Percentiles rank a stretch among this genome's conserved stretches.
Evolutionary conservation across 768 basidiomycete genomes (phyloP).

Genomic region (Russula brevipes): DNA sequence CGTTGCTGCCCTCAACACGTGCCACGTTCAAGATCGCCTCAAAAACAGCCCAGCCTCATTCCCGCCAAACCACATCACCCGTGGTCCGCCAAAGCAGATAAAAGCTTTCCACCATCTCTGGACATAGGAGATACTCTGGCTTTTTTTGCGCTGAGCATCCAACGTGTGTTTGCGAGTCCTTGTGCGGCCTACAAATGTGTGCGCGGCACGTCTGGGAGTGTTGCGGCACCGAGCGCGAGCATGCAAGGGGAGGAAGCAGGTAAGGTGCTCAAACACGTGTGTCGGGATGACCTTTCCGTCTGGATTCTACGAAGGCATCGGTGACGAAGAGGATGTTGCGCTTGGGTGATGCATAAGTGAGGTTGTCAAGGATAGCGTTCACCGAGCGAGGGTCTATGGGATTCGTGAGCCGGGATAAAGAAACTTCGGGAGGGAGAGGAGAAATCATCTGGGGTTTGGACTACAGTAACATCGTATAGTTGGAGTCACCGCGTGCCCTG

Average conservation of each 20-base stretch:
- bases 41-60: conserved; percentile 67
- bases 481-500: too few relatives aligned
- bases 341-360: conserved; percentile 63
- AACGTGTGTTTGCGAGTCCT: conserved; percentile 66
- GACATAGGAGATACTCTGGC: conserved; percentile 53
- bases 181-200: conserved; percentile 72
- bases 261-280: conserved; percentile 69
- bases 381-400: conserved; percentile 54
- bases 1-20: conserved; percentile 49
- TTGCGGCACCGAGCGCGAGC: conserved; percentile 65
- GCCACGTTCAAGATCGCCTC: conserved; percentile 57
- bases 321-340: conserved; percentile 71
- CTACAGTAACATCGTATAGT: too few relatives aligned
- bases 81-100: conserved; percentile 69
- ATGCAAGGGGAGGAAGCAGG: conserved; percentile 78
- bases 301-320: conserved; percentile 36
- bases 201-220: conserved; percentile 51
- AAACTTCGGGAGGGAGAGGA: background rate
- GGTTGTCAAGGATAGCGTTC: conserved; percentile 53
- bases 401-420: background rate
- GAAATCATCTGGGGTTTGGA: too few relatives aligned
- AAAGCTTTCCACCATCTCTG: conserved; percentile 70
- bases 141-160: conserved; percentile 34
- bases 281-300: conserved; percentile 22
- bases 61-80: conserved; percentile 61